Evolutionary conservation across 2,329 filamentous ascomycete genomes (phyloP).

Genomic region (Waltergamsia citrina): DNA sequence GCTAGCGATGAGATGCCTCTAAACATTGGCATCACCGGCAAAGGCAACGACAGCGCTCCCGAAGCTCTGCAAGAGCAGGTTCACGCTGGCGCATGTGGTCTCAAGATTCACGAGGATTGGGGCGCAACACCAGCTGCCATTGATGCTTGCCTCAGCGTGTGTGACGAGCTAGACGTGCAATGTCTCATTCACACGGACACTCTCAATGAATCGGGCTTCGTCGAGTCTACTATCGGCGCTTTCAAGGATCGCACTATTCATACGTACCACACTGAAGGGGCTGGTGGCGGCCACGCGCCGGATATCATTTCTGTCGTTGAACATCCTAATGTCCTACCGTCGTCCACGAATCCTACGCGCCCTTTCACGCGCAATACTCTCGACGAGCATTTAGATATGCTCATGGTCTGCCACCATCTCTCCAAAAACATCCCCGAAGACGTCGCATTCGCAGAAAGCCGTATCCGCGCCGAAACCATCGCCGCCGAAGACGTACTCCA

Average conservation of each 20-base stretch:
- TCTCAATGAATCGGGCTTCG: constrained; percentile 94
- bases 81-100: constrained; percentile 73
- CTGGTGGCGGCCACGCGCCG: constrained; percentile 87
- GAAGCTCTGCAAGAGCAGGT: constrained; percentile 69
- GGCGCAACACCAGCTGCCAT: constrained; percentile 86
- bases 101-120: constrained; percentile 97
- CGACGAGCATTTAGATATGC: constrained; percentile 94
- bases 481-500: constrained; percentile 94
- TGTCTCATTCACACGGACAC: constrained; percentile 95
- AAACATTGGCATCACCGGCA: constrained; percentile 86
- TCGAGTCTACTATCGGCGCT: constrained; percentile 79
- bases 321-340: constrained; percentile 78
- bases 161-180: constrained; percentile 86
- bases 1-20: constrained; percentile 73
- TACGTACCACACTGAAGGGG: constrained; percentile 94
- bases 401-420: constrained; percentile 96
- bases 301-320: constrained; percentile 95
- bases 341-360: constrained; percentile 84
- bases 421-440: constrained; percentile 91
- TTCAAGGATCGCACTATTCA: constrained; percentile 86
- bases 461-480: constrained; percentile 92
- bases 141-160: constrained; percentile 75
- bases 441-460: constrained; percentile 87
- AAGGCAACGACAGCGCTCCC: constrained; percentile 77
- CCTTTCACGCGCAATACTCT: constrained; percentile 88